These are phyloP conservation scores for Colletotrichum cordylinicola DNA, from an alignment of 2,329 filamentous ascomycete species.

Conservation along the genomic window DNA sequence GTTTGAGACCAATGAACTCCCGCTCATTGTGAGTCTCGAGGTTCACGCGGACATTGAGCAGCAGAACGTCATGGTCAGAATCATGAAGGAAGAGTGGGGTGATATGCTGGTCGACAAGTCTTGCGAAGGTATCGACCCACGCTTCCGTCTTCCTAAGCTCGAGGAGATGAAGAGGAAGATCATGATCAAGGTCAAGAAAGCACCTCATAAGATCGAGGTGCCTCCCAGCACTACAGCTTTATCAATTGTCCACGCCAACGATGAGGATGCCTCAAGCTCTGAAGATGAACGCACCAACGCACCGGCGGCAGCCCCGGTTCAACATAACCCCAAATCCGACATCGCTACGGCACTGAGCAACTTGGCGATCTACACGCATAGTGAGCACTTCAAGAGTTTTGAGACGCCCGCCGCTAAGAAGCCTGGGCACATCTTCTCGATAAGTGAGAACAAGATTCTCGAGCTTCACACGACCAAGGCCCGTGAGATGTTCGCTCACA, in stretches of 20 bases:
- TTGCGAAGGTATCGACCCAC: conserved; percentile 56
- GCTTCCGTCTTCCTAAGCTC: conserved; percentile 69
- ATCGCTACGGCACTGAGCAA: conserved; percentile 76
- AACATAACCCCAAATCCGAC: conserved; percentile 54
- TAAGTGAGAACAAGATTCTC: conserved; percentile 80
- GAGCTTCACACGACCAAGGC: conserved; percentile 65
- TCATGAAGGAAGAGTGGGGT: conserved; percentile 90
- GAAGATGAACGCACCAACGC: conserved; percentile 45
- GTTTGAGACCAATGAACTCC: conserved; percentile 77
- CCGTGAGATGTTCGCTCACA: conserved; percentile 83
- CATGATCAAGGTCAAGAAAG: conserved; percentile 79
- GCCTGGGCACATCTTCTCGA: conserved; percentile 80
- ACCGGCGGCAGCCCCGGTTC: neutral
- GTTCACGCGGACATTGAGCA: conserved; percentile 84
- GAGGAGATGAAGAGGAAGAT: conserved; percentile 80
- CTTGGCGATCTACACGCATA: conserved; percentile 86
- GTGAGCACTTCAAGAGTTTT: conserved; percentile 79
- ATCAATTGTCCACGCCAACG: conserved; percentile 33
- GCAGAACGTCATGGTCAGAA: conserved; percentile 90
- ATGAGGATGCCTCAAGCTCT: conserved; percentile 46
- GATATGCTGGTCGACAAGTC: conserved; percentile 71
- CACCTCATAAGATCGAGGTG: conserved; percentile 39
- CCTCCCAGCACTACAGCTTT: conserved; percentile 35
- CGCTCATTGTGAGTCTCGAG: conserved; percentile 90
- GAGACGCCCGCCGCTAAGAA: conserved; percentile 66